Percentiles rank a stretch among this genome's conserved stretches.
Conservation (phyloP, 495 filamentous ascomycete genomes). For the Podospora didyma region DNA sequence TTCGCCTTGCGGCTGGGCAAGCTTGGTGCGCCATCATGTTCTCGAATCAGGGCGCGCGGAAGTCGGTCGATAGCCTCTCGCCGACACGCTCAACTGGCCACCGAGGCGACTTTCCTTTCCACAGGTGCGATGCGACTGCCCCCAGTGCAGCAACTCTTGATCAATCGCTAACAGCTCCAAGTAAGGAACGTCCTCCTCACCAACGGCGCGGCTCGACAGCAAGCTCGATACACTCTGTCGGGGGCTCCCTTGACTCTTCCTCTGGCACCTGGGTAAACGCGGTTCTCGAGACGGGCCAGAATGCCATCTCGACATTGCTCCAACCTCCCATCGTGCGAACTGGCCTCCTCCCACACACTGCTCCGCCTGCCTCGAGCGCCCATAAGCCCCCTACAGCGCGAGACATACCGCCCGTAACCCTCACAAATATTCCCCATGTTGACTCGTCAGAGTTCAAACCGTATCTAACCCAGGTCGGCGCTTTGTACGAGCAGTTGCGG, state of each 20-base stretch:
- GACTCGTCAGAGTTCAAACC: conserved; percentile 74
- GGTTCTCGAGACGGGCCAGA: conserved; percentile 73
- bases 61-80: conserved; percentile 66
- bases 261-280: conserved; percentile 50
- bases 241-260: conserved; percentile 67
- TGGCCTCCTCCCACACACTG: conserved; percentile 71
- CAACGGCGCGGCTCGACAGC: conserved; percentile 73
- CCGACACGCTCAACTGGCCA: conserved; percentile 44
- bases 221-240: conserved; percentile 80
- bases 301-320: conserved; percentile 91
- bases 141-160: conserved; percentile 4
- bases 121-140: conserved; percentile 31
- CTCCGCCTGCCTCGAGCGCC: conserved; percentile 58
- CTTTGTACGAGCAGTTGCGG: conserved; percentile 77
- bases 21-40: conserved; percentile 52
- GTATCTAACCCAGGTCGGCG: conserved; percentile 78
- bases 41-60: conserved; percentile 57
- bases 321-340: conserved; percentile 89
- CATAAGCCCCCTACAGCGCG: conserved; percentile 81
- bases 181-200: conserved; percentile 21
- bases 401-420: conserved; percentile 91
- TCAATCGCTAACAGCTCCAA: conserved; percentile 24
- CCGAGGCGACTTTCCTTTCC: conserved; percentile 59
- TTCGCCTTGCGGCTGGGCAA: conserved; percentile 24
- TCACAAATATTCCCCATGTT: conserved; percentile 84